These are phyloP conservation scores for Dalechampia spathulata DNA, from an alignment of 441 rosid genomes.

Conservation along the genomic window DNA sequence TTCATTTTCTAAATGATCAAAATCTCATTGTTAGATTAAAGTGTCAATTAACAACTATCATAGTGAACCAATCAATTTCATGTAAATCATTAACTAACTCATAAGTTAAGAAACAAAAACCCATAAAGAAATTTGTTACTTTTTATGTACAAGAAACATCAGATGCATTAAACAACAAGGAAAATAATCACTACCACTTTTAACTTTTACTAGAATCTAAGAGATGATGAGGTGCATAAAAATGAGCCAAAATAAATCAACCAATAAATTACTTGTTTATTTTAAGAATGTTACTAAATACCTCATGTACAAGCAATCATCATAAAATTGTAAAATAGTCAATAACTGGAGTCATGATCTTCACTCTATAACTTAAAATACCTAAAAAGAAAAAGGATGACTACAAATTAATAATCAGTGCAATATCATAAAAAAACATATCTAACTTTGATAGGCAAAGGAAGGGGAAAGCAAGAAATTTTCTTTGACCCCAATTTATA, in stretches of 20 bases:
- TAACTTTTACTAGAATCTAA: background rate
- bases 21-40: too few relatives aligned
- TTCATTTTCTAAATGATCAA: too few relatives aligned
- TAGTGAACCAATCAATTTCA: too few relatives aligned
- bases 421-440: background rate
- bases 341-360: constrained; percentile 44
- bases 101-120: too few relatives aligned
- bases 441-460: background rate
- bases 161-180: too few relatives aligned
- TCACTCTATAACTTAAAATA: constrained; percentile 36
- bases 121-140: too few relatives aligned
- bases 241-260: background rate
- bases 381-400: background rate
- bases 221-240: background rate
- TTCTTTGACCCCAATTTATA: too few relatives aligned
- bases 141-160: too few relatives aligned
- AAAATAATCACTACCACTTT: too few relatives aligned
- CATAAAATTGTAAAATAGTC: constrained; percentile 66
- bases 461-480: too few relatives aligned
- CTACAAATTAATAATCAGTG: background rate
- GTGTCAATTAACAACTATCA: too few relatives aligned
- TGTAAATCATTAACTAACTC: too few relatives aligned
- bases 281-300: constrained; percentile 10
- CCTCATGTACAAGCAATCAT: constrained; percentile 87
- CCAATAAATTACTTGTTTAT: background rate